Conservation (phyloP, 345 rosid species). For the Rubroshorea leprosula region DNA sequence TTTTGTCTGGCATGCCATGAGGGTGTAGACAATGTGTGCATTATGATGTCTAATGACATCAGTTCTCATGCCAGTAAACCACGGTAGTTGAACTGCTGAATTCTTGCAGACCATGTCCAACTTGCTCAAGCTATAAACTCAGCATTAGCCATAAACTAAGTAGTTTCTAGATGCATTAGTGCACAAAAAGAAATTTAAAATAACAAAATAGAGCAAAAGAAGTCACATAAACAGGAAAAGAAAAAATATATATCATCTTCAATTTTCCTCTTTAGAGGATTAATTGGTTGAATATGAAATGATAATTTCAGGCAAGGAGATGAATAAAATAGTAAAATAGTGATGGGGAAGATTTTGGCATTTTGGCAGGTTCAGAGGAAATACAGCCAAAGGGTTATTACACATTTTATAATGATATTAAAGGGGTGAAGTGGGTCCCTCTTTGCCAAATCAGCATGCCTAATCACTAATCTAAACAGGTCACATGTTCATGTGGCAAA, state of each 20-base stretch:
- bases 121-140: constrained; percentile 8
- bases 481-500: constrained; percentile 18
- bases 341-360: no score
- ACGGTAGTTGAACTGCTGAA: constrained; percentile 33
- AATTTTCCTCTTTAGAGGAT: neutral
- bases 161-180: neutral
- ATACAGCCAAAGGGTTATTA: neutral
- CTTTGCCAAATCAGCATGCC: neutral
- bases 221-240: neutral
- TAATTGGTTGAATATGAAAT: neutral
- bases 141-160: constrained; percentile 1
- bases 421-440: neutral
- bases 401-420: neutral
- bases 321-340: no score
- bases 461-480: neutral
- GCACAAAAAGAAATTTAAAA: neutral
- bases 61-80: constrained; percentile 11
- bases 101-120: constrained; percentile 10
- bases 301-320: neutral
- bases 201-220: neutral
- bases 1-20: neutral
- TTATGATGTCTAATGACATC: constrained; percentile 8
- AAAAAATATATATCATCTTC: neutral
- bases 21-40: neutral
- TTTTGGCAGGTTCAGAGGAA: neutral